Conservation (phyloP, 176 grass and related monocot species). For the Otatea glauca region DNA sequence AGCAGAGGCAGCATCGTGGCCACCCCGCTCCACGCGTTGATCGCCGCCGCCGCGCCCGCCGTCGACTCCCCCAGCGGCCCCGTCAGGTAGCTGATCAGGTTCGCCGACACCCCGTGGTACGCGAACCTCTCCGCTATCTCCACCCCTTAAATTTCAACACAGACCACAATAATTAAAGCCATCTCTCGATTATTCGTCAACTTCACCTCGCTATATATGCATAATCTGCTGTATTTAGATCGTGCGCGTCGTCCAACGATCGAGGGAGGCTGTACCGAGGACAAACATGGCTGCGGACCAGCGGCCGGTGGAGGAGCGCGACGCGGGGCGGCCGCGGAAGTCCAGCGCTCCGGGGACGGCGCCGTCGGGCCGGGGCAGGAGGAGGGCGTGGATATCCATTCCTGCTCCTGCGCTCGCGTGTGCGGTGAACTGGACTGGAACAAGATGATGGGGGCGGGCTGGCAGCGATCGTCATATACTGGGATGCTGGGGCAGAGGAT, state of each 20-base stretch:
- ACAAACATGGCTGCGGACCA: conserved; percentile 72
- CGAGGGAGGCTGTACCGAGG: conserved; percentile 49
- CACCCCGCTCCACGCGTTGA: conserved; percentile 61
- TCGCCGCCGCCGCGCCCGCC: conserved; percentile 57
- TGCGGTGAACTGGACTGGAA: background rate
- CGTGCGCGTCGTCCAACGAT: no score
- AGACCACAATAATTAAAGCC: background rate
- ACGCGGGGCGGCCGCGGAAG: conserved; percentile 58
- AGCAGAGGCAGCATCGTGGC: conserved; percentile 66
- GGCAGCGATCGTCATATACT: background rate
- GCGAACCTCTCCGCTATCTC: conserved; percentile 77
- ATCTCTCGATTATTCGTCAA: background rate
- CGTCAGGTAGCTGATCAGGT: conserved; percentile 78
- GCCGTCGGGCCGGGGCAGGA: conserved; percentile 38
- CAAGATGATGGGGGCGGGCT: background rate
- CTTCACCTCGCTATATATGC: no score
- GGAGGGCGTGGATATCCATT: conserved; percentile 44
- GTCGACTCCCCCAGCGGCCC: conserved; percentile 61
- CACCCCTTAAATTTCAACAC: conserved; percentile 41
- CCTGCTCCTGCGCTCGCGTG: background rate
- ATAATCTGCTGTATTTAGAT: background rate
- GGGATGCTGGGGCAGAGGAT: background rate
- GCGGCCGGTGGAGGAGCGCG: conserved; percentile 53
- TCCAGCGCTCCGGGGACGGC: conserved; percentile 49
- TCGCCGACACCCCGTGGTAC: conserved; percentile 64